These are phyloP conservation scores for Aphanomyces invadans DNA, from an alignment of 352 stramenopile genomes.

Conservation along the genomic window DNA sequence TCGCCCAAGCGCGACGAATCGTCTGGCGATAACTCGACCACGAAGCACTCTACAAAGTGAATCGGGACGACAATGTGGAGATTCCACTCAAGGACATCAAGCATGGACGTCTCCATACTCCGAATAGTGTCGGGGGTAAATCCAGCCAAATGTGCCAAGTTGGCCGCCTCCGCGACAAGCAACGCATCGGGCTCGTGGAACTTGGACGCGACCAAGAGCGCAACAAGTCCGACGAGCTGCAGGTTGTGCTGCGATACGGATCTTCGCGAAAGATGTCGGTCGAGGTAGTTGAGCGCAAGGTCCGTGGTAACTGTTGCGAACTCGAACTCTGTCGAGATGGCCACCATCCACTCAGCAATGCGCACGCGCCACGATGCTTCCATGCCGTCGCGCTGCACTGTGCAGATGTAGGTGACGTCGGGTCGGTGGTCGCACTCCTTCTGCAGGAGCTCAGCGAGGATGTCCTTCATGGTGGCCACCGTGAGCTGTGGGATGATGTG, in stretches of 20 bases:
- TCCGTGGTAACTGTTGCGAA: constrained; percentile 23
- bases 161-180: constrained; percentile 25
- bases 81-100: constrained; percentile 27
- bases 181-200: constrained; percentile 28
- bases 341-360: constrained; percentile 12
- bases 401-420: not conserved
- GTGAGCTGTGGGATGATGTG: not conserved
- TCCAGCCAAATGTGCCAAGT: constrained; percentile 24
- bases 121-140: constrained; percentile 24
- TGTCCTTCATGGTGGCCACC: not conserved
- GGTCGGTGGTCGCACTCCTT: not conserved
- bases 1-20: not conserved
- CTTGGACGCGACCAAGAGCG: constrained; percentile 30
- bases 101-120: constrained; percentile 28
- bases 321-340: constrained; percentile 24
- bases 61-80: constrained; percentile 27
- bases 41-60: constrained; percentile 25
- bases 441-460: not conserved
- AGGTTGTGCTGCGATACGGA: constrained; percentile 25
- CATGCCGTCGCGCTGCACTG: constrained; percentile 5
- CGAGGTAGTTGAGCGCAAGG: constrained; percentile 32
- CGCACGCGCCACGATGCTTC: not conserved
- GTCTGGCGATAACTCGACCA: constrained; percentile 20
- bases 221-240: constrained; percentile 30
- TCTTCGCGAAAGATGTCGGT: constrained; percentile 25